Evolutionary conservation across 2,329 filamentous ascomycete species (phyloP), one percentile per base, ranked within the genome.

Genomic region (Sphaerulina vaccinii): DNA sequence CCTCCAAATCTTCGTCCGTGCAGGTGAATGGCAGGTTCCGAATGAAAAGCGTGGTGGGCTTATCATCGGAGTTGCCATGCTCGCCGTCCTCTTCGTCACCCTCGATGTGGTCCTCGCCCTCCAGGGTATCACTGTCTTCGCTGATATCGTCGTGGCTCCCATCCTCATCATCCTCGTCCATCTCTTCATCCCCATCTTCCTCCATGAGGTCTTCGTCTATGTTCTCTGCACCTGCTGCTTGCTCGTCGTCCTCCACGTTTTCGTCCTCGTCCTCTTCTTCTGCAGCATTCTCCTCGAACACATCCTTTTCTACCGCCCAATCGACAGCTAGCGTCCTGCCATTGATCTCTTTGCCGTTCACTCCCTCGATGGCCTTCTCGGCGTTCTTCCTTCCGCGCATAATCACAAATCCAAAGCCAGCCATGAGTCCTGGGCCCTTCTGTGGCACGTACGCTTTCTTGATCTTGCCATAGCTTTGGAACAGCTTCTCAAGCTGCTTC

Each of bases 391-490:
- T 85, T 36, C 91, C 90, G 54, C 91, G 81, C 70, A 99, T 79
- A 9, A 92, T 87, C 54, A 99, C 85, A 65, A 99, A 96, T 4
- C 91, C 93, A 65, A 97, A 99, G 0, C 93, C 93, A 54, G 88
- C 81, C 57, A 96, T 81, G 40, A 79, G 72, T 22, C 79, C 79
- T 16, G 68, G 81, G 57, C 86, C 87, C 62, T 85, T 81, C 64
- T 88, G 89, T 1, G 95, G 95, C 46, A 99, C 75, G 62, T 88
- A 88, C 32, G 87, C 85, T 70, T 86, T 87, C 71, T 92, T 95
- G 66, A 99, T 84, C 70, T 96, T 96, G 55, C 93, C 93, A 67
- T 87, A 96, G 65, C 86, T 90, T 65, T 83, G 77, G 71, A 99
- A 99, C 3, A 96, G 76, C 51, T 83, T 79, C 5, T 82, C 78